Conservation (phyloP, 768 basidiomycete species). For the Aureoboletus auriporus region DNA sequence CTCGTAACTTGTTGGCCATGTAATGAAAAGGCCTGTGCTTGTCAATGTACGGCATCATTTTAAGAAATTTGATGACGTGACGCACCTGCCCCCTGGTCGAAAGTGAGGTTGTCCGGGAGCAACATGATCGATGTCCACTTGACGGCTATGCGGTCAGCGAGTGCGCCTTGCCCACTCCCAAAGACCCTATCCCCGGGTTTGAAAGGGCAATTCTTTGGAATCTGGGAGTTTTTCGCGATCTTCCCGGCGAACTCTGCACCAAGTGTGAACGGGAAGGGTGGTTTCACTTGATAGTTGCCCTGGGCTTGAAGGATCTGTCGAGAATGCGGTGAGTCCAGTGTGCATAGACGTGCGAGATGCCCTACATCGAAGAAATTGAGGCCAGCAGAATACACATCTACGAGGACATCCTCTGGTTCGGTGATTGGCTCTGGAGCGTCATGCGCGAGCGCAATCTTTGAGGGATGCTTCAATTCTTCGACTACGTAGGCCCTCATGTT, state of each 20-base stretch:
- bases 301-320: constrained; percentile 76
- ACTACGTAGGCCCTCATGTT: constrained; percentile 79
- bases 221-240: constrained; percentile 64
- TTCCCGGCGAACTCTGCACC: constrained; percentile 85
- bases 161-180: constrained; percentile 75
- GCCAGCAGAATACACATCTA: constrained; percentile 72
- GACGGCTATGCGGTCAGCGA: constrained; percentile 69
- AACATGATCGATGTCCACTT: constrained; percentile 49
- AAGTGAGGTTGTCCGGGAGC: constrained; percentile 73
- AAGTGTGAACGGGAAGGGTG: constrained; percentile 79
- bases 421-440: constrained; percentile 56
- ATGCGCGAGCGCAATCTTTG: constrained; percentile 49
- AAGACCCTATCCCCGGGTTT: constrained; percentile 87
- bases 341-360: constrained; percentile 18
- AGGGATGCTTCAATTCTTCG: constrained; percentile 63
- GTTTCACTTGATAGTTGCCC: constrained; percentile 86
- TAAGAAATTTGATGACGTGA: constrained; percentile 8
- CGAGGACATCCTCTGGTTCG: constrained; percentile 53
- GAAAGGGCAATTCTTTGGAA: constrained; percentile 75
- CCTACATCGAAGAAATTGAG: constrained; percentile 75
- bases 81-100: constrained; percentile 81
- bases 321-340: neutral
- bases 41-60: neutral
- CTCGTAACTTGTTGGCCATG: constrained; percentile 93
- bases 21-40: constrained; percentile 66